Base-by-base conservation (phyloP, 345 rosid species). In the Brassica cretica region DNA sequence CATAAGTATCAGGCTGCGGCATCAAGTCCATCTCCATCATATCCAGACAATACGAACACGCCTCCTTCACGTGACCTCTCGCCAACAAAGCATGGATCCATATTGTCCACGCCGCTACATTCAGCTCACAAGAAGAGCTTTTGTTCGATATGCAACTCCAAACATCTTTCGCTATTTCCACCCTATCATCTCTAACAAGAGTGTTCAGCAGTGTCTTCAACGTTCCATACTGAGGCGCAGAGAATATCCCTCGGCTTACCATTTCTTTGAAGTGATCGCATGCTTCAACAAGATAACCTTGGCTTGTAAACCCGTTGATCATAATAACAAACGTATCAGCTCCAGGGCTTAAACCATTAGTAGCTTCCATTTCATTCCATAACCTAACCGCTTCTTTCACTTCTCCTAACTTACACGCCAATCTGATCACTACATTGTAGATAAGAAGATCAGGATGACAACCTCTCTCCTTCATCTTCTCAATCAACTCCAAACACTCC, bases 1-100 rank as follows among this genome's bases (percentile, higher is more conserved):
- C 93, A 70, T 89, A 92, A 55, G 98, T 91, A 85, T 89, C 91
- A 5, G 97, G 97, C 71, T 91, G 96, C 1, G 94, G 98, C 98
- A 94, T 92, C 61, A 90, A 44, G 27, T 89, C 93, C 59, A 87
- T 84, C 29, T 91, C 95, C 98, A 92, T 86, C 98, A 94, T 94
- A 56, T 91, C 95, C 80, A 92, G 46, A 81, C 98, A 92, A 84
- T 88, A 92, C 0, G 86, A 87, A 78, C 98, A 92, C 6, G 98
- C 98, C 75, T 89, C 98, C 83, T 94, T 94, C 77, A 92, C 97
- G 64, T 89, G 86, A 56, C 97, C 91, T 53, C 69, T 89, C 18
- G 93, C 84, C 69, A 86, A 87, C 77, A 94, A 81, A 14, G 92
- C 88, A 65, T 94, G 98, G 73, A 94, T 89, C 98, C 98, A 94